Conservation (phyloP, 2,329 filamentous ascomycete species). For the Trichoderma aggressivum region DNA sequence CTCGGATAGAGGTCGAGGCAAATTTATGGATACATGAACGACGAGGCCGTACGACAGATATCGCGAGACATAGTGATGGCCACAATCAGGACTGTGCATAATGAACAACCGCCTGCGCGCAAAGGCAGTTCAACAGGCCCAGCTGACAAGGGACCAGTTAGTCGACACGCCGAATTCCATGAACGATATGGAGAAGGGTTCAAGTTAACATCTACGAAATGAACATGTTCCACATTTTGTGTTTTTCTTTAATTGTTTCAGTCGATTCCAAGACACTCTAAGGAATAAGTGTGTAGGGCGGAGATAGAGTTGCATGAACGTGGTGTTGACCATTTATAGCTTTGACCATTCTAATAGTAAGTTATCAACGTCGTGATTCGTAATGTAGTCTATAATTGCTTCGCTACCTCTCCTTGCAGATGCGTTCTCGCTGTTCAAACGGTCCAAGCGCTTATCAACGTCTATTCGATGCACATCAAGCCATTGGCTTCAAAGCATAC, state of each 20-base stretch:
- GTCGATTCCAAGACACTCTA: background rate
- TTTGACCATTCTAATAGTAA: too few relatives aligned
- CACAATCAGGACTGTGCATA: background rate
- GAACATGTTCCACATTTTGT: background rate
- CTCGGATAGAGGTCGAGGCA: slow-evolving; percentile 20
- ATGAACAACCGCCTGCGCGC: background rate
- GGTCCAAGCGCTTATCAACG: too few relatives aligned
- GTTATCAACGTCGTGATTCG: too few relatives aligned
- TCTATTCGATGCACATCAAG: too few relatives aligned
- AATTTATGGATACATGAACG: slow-evolving; percentile 21
- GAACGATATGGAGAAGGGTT: slow-evolving; percentile 18
- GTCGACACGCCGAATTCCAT: slow-evolving; percentile 6
- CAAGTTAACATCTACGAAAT: background rate
- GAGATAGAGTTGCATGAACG: too few relatives aligned
- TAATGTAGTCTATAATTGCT: too few relatives aligned
- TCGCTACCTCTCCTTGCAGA: too few relatives aligned
- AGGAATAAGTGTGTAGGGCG: too few relatives aligned
- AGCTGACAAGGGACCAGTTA: background rate
- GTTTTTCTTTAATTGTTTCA: background rate
- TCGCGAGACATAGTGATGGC: slow-evolving; percentile 17
- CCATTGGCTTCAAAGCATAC: slow-evolving; percentile 60
- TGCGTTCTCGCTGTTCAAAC: too few relatives aligned
- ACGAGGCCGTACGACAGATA: slow-evolving; percentile 22
- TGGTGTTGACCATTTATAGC: too few relatives aligned
- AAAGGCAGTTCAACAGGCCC: background rate